phyloP scores from a whole-genome alignment of 2,329 filamentous ascomycete genomes.

The Pseudogymnoascus pannorum region DNA sequence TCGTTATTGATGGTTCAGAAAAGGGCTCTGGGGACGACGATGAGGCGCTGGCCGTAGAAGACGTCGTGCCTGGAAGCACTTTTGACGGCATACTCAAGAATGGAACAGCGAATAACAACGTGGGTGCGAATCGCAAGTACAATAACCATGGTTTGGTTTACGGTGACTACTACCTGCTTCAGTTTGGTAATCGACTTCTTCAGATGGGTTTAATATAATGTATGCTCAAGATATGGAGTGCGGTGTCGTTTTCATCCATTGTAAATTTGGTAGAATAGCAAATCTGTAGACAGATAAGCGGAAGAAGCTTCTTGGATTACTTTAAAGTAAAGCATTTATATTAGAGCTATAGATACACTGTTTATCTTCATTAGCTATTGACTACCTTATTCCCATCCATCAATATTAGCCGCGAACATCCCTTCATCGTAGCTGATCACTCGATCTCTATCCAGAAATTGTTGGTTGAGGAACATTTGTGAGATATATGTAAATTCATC shows the following conservation, averaged over 20 bases:
- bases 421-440: slow-evolving; percentile 23
- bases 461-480: slow-evolving; percentile 22
- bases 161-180: slow-evolving; percentile 21
- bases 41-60: neutral
- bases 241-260: neutral
- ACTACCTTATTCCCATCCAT: slow-evolving; percentile 7
- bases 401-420: slow-evolving; percentile 10
- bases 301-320: neutral
- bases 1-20: neutral
- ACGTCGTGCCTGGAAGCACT: neutral
- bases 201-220: slow-evolving; percentile 17
- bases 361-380: neutral
- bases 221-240: neutral
- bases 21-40: neutral
- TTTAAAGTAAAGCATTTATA: neutral
- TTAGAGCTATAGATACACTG: slow-evolving; percentile 3
- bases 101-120: slow-evolving; percentile 19
- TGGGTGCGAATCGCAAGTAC: slow-evolving; percentile 13
- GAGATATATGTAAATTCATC: slow-evolving; percentile 23
- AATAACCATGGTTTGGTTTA: slow-evolving; percentile 20
- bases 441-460: slow-evolving; percentile 25
- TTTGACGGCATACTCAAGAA: slow-evolving; percentile 19
- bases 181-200: slow-evolving; percentile 19
- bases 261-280: neutral
- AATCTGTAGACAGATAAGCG: neutral